Base-by-base conservation (phyloP, 2,329 filamentous ascomycete genomes). In the Botrytis cinerea region DNA sequence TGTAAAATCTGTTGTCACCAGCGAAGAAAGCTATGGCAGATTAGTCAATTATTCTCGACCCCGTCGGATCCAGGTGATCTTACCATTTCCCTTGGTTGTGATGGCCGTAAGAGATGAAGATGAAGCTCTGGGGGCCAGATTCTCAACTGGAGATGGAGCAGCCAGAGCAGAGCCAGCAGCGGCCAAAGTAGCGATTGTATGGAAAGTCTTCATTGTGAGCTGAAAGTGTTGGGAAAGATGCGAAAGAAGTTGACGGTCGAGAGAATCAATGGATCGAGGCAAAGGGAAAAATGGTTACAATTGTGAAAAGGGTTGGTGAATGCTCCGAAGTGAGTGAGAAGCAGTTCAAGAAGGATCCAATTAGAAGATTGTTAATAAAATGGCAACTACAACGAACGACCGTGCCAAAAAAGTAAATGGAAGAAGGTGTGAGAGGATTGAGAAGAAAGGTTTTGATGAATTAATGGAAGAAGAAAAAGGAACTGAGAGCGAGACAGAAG, bases 1-100 rank as follows among this genome's bases (percentile, higher is more conserved):
- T 85, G 82, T 89, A 89, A 83, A 89, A 89, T 74, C 80, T 75
- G 54, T 75, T 73, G 60, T 70, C 63, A 59, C 79, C 79, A 48
- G 67, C 40, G 70, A 78, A 81, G 78, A 81, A 81, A 59, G 79
- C 79, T 80, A 57, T 61, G 64, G 43, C 28, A 22, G 38, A 28
- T 77, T 73, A 76, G 75, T 62, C 60, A 12, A 32, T 40, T 10
- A 8, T 48, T 2, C 10, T 18, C 25, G 10, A 25, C 1, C 2
- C 14, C 18, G 25, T n/a, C 20, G 2, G 20, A 32, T 35, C 25
- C 38, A 45, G 51, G 25, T 59, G 16, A 25, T n/a, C 75, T 59
- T 78, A 80, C 79, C 80, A 78, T 81, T 81, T 74, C 80, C 80
- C 73, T 80, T 80, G 59, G 78, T 77, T 20, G 79, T 80, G 68